These are phyloP conservation scores for Pestalotiopsis sp. DNA, from an alignment of 2,329 filamentous ascomycete species.

Conservation along the genomic window DNA sequence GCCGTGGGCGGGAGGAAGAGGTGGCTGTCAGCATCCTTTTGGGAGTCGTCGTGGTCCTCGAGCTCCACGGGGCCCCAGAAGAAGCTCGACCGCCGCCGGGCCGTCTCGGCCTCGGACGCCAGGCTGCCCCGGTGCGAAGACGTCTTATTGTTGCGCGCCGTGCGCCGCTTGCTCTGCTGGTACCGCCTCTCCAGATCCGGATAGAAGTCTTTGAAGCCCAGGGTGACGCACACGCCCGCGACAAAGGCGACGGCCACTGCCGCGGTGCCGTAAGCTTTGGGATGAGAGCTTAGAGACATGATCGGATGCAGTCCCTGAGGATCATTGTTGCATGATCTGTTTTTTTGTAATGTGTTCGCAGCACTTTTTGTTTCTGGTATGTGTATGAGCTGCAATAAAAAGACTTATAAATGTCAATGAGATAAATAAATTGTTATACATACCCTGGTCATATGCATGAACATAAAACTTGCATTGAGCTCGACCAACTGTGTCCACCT, in stretches of 20 bases:
- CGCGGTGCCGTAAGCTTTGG: slow-evolving; percentile 64
- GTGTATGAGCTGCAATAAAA: background rate
- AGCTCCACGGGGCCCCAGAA: slow-evolving; percentile 56
- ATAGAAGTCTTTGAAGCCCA: slow-evolving; percentile 81
- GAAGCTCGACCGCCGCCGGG: slow-evolving; percentile 43
- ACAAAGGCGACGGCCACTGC: slow-evolving; percentile 74
- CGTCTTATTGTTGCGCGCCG: slow-evolving; percentile 19
- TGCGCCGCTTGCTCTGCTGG: slow-evolving; percentile 45
- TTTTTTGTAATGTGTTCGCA: background rate
- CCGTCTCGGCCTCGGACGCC: slow-evolving; percentile 17
- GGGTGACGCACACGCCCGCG: slow-evolving; percentile 74
- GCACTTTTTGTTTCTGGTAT: background rate
- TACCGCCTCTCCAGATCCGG: slow-evolving; percentile 72
- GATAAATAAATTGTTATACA: background rate
- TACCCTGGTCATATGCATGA: background rate
- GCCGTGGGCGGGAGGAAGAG: slow-evolving; percentile 23
- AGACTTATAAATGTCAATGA: background rate
- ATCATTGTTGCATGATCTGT: background rate
- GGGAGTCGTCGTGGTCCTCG: slow-evolving; percentile 54
- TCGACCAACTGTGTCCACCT: background rate
- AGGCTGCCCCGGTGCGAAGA: slow-evolving; percentile 14
- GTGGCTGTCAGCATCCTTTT: slow-evolving; percentile 22
- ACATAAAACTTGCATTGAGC: background rate
- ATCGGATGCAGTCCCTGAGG: background rate
- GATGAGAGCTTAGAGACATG: slow-evolving; percentile 66